A percentile compares a stretch with the other conserved stretches of the same genome.
These are phyloP conservation scores for Pulveroboletus sp. DNA, from an alignment of 768 basidiomycete genomes.

Conservation along the genomic window DNA sequence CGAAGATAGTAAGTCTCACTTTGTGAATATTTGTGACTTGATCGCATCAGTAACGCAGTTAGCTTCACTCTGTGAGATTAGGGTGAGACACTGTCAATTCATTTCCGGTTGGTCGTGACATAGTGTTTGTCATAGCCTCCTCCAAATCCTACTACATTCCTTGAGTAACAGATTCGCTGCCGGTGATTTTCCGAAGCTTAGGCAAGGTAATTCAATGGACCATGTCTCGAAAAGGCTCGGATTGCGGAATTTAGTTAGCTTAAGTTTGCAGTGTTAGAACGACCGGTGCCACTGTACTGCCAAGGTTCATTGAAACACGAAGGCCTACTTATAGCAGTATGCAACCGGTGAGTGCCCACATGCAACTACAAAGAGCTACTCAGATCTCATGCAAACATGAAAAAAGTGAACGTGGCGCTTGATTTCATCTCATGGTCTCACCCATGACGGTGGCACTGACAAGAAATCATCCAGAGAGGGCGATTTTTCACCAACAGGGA, in stretches of 20 bases:
- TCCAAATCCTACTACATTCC: background rate
- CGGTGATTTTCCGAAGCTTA: background rate
- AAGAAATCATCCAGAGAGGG: background rate
- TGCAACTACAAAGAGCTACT: background rate
- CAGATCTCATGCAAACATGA: background rate
- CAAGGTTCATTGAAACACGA: background rate
- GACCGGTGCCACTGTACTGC: background rate
- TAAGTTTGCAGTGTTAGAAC: too few relatives aligned
- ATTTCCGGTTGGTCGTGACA: conserved; percentile 2
- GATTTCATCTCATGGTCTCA: conserved; percentile 3
- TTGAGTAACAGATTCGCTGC: background rate
- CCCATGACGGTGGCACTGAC: conserved; percentile 7
- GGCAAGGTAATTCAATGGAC: background rate
- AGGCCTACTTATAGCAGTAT: background rate
- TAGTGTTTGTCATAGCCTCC: background rate
- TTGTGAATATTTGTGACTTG: background rate
- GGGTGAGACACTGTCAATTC: conserved; percentile 16
- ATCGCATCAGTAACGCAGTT: background rate
- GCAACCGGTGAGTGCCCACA: background rate
- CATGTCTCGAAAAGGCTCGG: background rate
- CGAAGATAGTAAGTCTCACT: conserved; percentile 17
- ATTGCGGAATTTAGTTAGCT: background rate
- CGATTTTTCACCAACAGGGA: background rate
- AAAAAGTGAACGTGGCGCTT: conserved; percentile 8
- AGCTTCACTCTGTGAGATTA: conserved; percentile 1